Evolutionary conservation across 306 rosid genomes (phyloP).

Genomic region (Leucaena leucocephala): DNA sequence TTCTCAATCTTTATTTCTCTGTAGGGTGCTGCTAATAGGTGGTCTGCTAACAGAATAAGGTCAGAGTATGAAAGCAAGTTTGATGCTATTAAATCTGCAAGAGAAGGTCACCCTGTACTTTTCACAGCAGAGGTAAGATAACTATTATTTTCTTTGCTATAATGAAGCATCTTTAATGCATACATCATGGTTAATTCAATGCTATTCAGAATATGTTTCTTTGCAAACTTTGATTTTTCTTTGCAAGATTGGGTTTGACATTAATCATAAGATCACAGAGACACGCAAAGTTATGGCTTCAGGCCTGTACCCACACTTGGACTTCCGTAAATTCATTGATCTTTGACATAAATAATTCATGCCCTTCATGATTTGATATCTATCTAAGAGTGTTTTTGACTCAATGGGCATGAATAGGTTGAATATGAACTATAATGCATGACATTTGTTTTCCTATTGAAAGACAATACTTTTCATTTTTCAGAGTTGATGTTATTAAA

Average conservation of each 20-base stretch:
- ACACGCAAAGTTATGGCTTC: neutral
- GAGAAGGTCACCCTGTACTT: constrained; percentile 63
- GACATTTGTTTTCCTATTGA: constrained; percentile 6
- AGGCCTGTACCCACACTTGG: constrained; percentile 5
- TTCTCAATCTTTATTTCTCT: constrained; percentile 26
- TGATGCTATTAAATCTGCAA: constrained; percentile 65
- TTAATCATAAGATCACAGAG: neutral
- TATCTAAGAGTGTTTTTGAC: neutral
- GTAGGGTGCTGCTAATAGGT: constrained; percentile 74
- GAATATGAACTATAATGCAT: constrained; percentile 13
- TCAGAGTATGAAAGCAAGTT: constrained; percentile 59
- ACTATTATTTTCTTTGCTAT: constrained; percentile 12
- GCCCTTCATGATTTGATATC: constrained; percentile 2
- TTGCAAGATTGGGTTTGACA: neutral
- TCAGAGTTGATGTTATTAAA: neutral
- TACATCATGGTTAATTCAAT: neutral
- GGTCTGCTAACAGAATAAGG: constrained; percentile 80
- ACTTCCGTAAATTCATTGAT: neutral
- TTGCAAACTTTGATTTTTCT: constrained; percentile 16
- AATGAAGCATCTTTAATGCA: constrained; percentile 7
- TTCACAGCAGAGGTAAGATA: constrained; percentile 84
- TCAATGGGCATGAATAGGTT: constrained; percentile 15
- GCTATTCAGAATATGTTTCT: constrained; percentile 11
- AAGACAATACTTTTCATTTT: neutral
- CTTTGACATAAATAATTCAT: constrained; percentile 18